Evolutionary conservation across 768 basidiomycete species (phyloP).

Genomic region (Mycena venus): DNA sequence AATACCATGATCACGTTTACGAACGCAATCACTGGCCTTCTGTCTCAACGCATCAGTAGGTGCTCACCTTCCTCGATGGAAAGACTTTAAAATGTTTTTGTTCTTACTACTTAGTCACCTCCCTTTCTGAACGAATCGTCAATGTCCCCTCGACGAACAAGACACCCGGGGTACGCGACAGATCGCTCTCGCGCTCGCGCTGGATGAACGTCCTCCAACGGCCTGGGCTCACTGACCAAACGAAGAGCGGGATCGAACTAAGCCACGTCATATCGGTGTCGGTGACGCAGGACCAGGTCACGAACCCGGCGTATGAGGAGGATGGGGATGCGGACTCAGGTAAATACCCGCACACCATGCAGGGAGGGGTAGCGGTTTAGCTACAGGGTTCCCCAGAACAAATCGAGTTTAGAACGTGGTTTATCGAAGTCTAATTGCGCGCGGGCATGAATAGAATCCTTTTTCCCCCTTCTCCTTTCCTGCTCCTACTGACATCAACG

Average conservation of each 20-base stretch:
- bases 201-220: background rate
- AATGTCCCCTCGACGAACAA: background rate
- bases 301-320: background rate
- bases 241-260: background rate
- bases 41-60: conserved; percentile 6
- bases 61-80: background rate
- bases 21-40: background rate
- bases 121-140: conserved; percentile 1
- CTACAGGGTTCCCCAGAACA: too few species aligned
- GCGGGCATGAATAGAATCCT: too few species aligned
- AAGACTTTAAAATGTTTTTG: background rate
- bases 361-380: background rate
- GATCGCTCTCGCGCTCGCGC: background rate
- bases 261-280: background rate
- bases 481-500: too few species aligned
- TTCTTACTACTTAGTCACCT: background rate
- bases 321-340: background rate
- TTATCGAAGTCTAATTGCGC: too few species aligned
- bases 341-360: background rate
- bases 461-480: too few species aligned
- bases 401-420: too few species aligned
- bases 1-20: conserved; percentile 4
- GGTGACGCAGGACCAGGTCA: background rate
- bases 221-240: background rate
- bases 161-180: too few species aligned